Percentiles rank a stretch among this genome's conserved stretches.
These are phyloP conservation scores for Lolium perenne DNA, from an alignment of 176 grass and related monocot genomes.

Conservation along the genomic window DNA sequence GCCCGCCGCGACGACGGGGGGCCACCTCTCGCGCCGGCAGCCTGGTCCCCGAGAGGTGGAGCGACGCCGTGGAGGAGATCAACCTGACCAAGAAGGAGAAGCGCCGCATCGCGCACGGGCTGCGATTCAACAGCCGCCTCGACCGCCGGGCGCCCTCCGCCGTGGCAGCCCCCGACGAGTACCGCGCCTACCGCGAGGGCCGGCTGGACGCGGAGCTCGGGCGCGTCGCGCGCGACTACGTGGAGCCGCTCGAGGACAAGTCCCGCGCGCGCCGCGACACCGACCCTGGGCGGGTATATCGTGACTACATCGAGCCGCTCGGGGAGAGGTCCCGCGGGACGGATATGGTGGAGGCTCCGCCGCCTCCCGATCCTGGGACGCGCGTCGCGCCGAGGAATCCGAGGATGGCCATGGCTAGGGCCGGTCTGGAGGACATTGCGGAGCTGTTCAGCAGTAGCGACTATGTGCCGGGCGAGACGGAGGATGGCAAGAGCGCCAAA, in stretches of 20 bases:
- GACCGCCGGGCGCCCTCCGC: slow-evolving; percentile 65
- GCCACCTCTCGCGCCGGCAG: slow-evolving; percentile 11
- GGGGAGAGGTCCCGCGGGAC: neutral
- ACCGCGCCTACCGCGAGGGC: slow-evolving; percentile 60
- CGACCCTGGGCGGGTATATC: neutral
- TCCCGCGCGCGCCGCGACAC: neutral
- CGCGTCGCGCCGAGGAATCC: slow-evolving; percentile 88
- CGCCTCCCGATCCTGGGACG: slow-evolving; percentile 44
- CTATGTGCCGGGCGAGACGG: slow-evolving; percentile 46
- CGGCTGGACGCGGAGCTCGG: slow-evolving; percentile 53
- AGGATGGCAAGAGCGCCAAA: slow-evolving; percentile 45
- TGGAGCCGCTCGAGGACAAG: neutral
- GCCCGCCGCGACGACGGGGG: neutral
- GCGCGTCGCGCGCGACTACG: slow-evolving; percentile 26
- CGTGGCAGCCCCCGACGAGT: slow-evolving; percentile 59
- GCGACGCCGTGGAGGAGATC: slow-evolving; percentile 73
- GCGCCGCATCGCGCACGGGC: slow-evolving; percentile 75
- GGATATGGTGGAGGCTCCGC: slow-evolving; percentile 44
- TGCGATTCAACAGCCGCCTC: slow-evolving; percentile 76
- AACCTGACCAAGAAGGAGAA: slow-evolving; percentile 98
- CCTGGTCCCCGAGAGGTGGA: slow-evolving; percentile 86
- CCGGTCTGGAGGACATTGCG: slow-evolving; percentile 62
- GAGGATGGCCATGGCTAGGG: slow-evolving; percentile 50
- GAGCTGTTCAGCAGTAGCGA: slow-evolving; percentile 67
- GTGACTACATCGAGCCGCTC: neutral